These are phyloP conservation scores for Russula ochroleuca DNA, from an alignment of 768 basidiomycete genomes.

Conservation along the genomic window DNA sequence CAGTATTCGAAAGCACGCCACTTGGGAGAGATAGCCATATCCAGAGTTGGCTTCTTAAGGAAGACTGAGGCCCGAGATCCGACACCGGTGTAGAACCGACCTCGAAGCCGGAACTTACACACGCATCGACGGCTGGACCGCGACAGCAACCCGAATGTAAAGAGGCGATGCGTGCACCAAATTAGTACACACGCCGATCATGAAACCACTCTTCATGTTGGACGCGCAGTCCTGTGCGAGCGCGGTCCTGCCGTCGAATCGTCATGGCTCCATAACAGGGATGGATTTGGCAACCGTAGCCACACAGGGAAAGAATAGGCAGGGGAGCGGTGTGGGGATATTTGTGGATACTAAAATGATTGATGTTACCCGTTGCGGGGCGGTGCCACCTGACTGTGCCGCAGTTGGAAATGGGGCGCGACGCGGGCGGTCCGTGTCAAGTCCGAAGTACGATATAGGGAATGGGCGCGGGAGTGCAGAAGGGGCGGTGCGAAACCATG, in stretches of 20 bases:
- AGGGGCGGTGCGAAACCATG: neutral
- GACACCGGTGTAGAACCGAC: neutral
- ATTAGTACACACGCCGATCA: conserved; percentile 12
- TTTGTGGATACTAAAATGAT: neutral
- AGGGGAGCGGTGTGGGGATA: neutral
- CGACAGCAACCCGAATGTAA: neutral
- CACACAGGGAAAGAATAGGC: neutral
- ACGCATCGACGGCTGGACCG: neutral
- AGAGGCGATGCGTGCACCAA: conserved; percentile 18
- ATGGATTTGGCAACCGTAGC: neutral
- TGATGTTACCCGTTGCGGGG: neutral
- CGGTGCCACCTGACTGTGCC: neutral
- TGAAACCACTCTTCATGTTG: neutral
- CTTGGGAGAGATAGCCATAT: neutral
- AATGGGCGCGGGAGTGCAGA: neutral
- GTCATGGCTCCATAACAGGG: neutral
- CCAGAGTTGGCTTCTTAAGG: neutral
- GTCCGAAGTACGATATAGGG: neutral
- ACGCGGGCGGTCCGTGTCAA: neutral
- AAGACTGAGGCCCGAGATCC: conserved; percentile 1
- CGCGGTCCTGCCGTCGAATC: neutral
- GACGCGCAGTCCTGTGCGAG: neutral
- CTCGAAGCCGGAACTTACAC: conserved; percentile 10
- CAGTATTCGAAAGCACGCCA: neutral
- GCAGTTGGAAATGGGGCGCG: neutral